Conservation (phyloP, 768 basidiomycete species). For the Rhodotorula sphaerocarpa region DNA sequence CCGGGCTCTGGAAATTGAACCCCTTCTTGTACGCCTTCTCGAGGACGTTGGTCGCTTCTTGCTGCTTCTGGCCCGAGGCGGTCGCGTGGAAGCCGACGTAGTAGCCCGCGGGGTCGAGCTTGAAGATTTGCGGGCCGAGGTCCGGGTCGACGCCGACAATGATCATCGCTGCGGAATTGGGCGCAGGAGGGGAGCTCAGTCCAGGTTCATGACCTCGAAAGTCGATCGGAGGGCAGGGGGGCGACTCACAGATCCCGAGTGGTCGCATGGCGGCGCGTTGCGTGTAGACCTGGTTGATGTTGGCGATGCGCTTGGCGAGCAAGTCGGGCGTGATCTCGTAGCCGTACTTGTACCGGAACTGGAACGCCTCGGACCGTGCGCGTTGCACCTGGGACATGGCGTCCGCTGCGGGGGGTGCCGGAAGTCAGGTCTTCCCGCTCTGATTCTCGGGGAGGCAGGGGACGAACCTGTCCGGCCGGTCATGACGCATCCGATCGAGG, state of each 20-base stretch:
- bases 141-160: constrained; percentile 86
- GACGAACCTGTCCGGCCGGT: constrained; percentile 87
- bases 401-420: constrained; percentile 63
- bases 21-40: constrained; percentile 99
- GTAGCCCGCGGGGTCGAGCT: constrained; percentile 96
- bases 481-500: constrained; percentile 94
- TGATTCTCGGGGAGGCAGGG: too few species aligned
- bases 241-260: constrained; percentile 75
- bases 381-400: constrained; percentile 79
- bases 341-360: constrained; percentile 91
- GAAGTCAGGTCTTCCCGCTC: too few species aligned
- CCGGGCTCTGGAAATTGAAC: constrained; percentile 64
- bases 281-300: constrained; percentile 98
- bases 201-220: too few species aligned
- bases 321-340: constrained; percentile 97
- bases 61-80: constrained; percentile 90
- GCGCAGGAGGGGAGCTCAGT: too few species aligned
- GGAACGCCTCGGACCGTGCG: constrained; percentile 78
- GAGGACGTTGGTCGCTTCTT: constrained; percentile 95
- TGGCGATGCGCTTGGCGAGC: constrained; percentile 86
- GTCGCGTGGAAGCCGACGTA: constrained; percentile 98
- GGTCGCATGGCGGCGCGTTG: constrained; percentile 96
- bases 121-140: constrained; percentile 91
- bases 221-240: too few species aligned
- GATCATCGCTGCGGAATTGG: constrained; percentile 84